Conservation (phyloP, 1,139 yeast genomes). For the Geotrichum histeridarum region DNA sequence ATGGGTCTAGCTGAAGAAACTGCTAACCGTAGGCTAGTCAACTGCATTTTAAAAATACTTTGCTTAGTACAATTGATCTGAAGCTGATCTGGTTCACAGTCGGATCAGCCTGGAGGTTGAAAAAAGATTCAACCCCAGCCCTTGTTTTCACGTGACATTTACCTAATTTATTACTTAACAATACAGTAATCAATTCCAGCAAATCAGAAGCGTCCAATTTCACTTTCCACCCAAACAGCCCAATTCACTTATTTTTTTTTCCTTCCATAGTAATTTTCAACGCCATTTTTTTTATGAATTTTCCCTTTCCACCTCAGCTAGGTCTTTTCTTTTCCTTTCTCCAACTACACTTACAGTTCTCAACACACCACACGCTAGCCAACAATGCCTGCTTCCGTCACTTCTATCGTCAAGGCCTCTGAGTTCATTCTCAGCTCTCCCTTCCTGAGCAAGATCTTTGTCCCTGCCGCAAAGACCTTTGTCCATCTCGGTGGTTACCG, state of each 20-base stretch:
- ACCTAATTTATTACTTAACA: not conserved
- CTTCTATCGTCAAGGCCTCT: slow-evolving; percentile 76
- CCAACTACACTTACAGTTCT: not conserved
- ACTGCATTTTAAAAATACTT: slow-evolving; percentile 1
- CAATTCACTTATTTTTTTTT: not conserved
- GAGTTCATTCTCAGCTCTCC: slow-evolving; percentile 82
- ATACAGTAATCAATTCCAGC: not conserved
- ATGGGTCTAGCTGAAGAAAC: not conserved
- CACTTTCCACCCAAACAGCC: slow-evolving; percentile 1
- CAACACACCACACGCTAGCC: not conserved
- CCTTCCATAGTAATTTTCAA: no score
- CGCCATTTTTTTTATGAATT: not conserved
- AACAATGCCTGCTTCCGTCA: slow-evolving; percentile 59
- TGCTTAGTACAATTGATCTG: not conserved
- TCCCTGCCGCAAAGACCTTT: slow-evolving; percentile 76
- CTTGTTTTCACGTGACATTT: not conserved
- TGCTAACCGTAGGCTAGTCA: not conserved
- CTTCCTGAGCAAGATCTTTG: slow-evolving; percentile 62
- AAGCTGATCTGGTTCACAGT: not conserved
- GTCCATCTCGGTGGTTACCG: slow-evolving; percentile 82
- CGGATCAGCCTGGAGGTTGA: not conserved
- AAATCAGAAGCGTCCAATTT: slow-evolving; percentile 12
- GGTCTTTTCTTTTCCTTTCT: not conserved
- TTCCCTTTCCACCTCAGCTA: not conserved
- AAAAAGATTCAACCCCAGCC: not conserved